phyloP scores from a whole-genome alignment of 2,329 filamentous ascomycete genomes.

The Metarhizium album region DNA sequence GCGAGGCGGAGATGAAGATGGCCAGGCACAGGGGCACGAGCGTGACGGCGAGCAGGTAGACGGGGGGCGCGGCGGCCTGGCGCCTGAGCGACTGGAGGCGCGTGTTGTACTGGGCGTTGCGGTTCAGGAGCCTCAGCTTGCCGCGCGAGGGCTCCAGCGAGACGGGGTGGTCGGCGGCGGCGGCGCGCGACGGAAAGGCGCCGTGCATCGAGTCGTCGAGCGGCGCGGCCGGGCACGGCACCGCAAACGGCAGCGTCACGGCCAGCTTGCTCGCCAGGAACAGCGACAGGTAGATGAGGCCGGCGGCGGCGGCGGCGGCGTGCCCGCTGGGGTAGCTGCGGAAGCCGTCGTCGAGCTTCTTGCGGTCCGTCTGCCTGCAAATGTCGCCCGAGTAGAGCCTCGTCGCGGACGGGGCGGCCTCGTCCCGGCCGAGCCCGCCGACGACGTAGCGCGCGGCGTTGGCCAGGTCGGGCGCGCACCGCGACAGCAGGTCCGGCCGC shows the following conservation, averaged over 20 bases:
- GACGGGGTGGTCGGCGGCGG: conserved; percentile 31
- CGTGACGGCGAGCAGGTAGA: conserved; percentile 63
- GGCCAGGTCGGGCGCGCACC: conserved; percentile 65
- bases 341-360: conserved; percentile 68
- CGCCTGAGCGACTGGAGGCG: conserved; percentile 38
- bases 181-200: conserved; percentile 64
- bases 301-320: conserved; percentile 61
- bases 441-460: conserved; percentile 51
- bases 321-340: conserved; percentile 56
- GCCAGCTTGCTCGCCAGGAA: conserved; percentile 79
- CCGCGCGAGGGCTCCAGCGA: conserved; percentile 24
- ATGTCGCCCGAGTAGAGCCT: conserved; percentile 67
- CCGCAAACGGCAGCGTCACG: conserved; percentile 61
- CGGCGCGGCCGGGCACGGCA: conserved; percentile 33
- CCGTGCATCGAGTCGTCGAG: conserved; percentile 40
- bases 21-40: conserved; percentile 63
- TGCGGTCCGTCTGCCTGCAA: conserved; percentile 54
- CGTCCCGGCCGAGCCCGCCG: conserved; percentile 44
- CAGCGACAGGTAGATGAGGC: conserved; percentile 74
- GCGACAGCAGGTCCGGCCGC: conserved; percentile 70
- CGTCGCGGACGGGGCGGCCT: conserved; percentile 44
- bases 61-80: conserved; percentile 69
- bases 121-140: conserved; percentile 14
- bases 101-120: conserved; percentile 17
- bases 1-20: conserved; percentile 72